Percentiles rank a stretch among this genome's conserved stretches.
Evolutionary conservation across 306 rosid species (phyloP).

Genomic region (Trifolium fragiferum): DNA sequence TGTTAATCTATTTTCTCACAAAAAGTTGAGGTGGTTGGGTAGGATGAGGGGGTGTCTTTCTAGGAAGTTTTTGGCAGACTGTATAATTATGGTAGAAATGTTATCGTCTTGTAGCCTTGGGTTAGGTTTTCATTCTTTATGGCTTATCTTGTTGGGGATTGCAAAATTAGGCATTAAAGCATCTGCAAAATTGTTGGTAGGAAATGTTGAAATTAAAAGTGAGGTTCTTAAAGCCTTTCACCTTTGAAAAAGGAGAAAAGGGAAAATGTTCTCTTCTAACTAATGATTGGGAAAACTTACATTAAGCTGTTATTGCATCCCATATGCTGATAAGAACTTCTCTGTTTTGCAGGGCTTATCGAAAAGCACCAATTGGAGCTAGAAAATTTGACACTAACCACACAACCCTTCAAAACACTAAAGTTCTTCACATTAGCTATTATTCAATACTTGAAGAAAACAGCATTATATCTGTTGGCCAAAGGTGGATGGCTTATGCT

Average conservation of each 20-base stretch:
- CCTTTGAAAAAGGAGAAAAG: slow-evolving; percentile 10
- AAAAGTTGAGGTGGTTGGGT: not conserved
- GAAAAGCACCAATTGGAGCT: slow-evolving; percentile 64
- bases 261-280: not conserved
- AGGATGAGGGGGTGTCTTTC: not conserved
- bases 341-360: slow-evolving; percentile 56
- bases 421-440: slow-evolving; percentile 72
- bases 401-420: slow-evolving; percentile 75
- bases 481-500: slow-evolving; percentile 90
- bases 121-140: not conserved
- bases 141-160: not conserved
- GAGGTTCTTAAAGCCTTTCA: not conserved
- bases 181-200: slow-evolving; percentile 7
- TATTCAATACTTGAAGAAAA: slow-evolving; percentile 56
- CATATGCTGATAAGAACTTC: slow-evolving; percentile 37
- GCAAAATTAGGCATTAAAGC: slow-evolving; percentile 1
- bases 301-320: slow-evolving; percentile 2
- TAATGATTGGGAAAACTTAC: not conserved
- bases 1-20: slow-evolving; percentile 9
- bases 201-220: not conserved
- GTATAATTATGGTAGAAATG: not conserved
- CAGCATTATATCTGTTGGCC: slow-evolving; percentile 60
- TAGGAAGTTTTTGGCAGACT: not conserved
- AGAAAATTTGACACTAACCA: slow-evolving; percentile 71
- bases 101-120: not conserved